Evolutionary conservation across 2,329 filamentous ascomycete genomes (phyloP).

Genomic region (Alternaria arborescens): DNA sequence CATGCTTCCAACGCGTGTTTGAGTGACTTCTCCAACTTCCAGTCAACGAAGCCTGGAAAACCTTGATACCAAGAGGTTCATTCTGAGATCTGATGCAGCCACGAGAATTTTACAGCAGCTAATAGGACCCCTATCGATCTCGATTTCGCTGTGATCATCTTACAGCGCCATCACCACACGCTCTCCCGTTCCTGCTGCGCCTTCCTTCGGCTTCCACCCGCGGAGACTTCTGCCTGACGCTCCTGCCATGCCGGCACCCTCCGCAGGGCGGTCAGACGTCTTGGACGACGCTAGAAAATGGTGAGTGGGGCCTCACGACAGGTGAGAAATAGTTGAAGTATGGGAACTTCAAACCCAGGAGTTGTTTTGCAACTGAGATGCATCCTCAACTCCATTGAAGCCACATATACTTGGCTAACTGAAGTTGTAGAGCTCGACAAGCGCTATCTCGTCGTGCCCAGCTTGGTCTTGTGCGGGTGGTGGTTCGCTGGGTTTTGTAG

Average conservation of each 20-base stretch:
- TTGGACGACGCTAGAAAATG: slow-evolving; percentile 14
- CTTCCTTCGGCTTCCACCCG: neutral
- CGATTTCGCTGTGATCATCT: neutral
- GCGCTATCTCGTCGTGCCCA: slow-evolving; percentile 25
- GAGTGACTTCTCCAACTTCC: neutral
- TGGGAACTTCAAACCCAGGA: slow-evolving; percentile 24
- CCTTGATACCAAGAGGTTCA: neutral
- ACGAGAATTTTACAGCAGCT: neutral
- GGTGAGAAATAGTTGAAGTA: slow-evolving; percentile 16
- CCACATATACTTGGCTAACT: neutral
- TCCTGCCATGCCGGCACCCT: slow-evolving; percentile 1
- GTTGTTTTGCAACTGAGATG: slow-evolving; percentile 26
- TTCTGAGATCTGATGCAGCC: neutral
- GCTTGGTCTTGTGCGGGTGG: slow-evolving; percentile 7
- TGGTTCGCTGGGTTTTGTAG: slow-evolving; percentile 9
- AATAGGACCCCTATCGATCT: neutral
- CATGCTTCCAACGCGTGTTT: neutral
- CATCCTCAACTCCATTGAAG: slow-evolving; percentile 21
- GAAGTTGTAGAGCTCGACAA: slow-evolving; percentile 32
- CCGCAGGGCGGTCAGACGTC: slow-evolving; percentile 19
- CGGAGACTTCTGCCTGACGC: neutral
- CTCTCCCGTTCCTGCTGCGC: neutral
- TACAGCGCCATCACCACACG: neutral
- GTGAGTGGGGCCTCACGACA: slow-evolving; percentile 18
- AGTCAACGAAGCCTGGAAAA: neutral